These are phyloP conservation scores for Magnolia sinica DNA, from an alignment of 164 flowering plant genomes.

Conservation along the genomic window DNA sequence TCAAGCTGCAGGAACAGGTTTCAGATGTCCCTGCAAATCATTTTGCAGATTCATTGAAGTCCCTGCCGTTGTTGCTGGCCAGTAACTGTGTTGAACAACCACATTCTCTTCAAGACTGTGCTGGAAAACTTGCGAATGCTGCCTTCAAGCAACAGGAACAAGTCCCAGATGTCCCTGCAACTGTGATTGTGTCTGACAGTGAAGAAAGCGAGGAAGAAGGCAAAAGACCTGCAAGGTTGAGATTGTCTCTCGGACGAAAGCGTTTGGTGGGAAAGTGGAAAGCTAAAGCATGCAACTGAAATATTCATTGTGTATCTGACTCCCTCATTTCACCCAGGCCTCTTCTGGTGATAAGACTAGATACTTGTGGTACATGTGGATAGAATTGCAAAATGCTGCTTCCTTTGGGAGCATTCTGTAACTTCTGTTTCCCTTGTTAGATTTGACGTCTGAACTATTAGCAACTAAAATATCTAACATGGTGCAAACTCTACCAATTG, in stretches of 20 bases:
- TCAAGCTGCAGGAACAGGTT: slow-evolving; percentile 15
- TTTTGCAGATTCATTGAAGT: not conserved
- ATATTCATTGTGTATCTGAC: not conserved
- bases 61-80: not conserved
- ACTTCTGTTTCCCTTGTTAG: not conserved
- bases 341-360: not conserved
- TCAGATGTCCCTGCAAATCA: slow-evolving; percentile 21
- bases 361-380: not conserved
- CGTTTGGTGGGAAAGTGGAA: slow-evolving; percentile 31
- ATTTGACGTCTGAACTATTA: not conserved
- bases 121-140: slow-evolving; percentile 1
- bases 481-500: not conserved
- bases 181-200: slow-evolving; percentile 67
- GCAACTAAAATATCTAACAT: not conserved
- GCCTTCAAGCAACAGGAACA: not conserved
- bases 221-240: slow-evolving; percentile 26
- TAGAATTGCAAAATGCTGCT: slow-evolving; percentile 1
- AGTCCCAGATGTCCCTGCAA: slow-evolving; percentile 23
- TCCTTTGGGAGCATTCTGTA: not conserved
- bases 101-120: slow-evolving; percentile 7
- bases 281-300: slow-evolving; percentile 15
- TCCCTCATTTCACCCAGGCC: not conserved
- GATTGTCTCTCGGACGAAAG: slow-evolving; percentile 32
- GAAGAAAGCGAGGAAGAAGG: slow-evolving; percentile 76
- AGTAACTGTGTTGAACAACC: slow-evolving; percentile 9